Base-by-base conservation (phyloP, 1,284 basidiomycete species). In the Cryptococcus amylolentus region DNA sequence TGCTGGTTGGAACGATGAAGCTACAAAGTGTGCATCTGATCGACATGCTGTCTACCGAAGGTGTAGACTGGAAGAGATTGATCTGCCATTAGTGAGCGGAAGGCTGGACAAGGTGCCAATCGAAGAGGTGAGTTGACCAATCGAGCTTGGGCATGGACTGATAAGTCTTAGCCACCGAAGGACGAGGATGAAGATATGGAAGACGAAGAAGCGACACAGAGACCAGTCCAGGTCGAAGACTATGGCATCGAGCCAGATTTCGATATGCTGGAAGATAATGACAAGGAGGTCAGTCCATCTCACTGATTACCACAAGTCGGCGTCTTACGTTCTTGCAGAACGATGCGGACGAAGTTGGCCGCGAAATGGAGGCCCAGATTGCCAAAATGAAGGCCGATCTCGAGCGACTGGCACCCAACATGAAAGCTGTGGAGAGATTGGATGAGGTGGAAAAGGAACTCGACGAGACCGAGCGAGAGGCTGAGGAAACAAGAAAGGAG, bases 181-280 rank as follows among this genome's bases (percentile, higher is more conserved):
- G 54, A 50, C 44, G 45, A 50, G n/a, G 42, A 53, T 37, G 49
- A 55, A 3, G 58, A 62, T 28, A 93, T 95, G 89, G 90, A 95
- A 61, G 88, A 92, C 62, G 88, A 90, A 51, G 84, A 87, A 48
- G 84, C 80, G 4, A 87, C 87, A 4, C 88, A 92, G 65, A 81
- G 81, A 55, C 85, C 87, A 1, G 86, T 85, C 59, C 77, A 81
- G 44, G 86, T 88, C 0, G 81, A 85, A 12, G 89, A 95, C 71
- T 97, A 88, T 67, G 95, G 91, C 12, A 86, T 99, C 54, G 88
- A 93, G 67, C 87, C 96, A 42, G 86, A 98, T 73, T 98, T 96
- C 70, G 81, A 84, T 4, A 76, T 79, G 2, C 79, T 99, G 6
- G 85, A 87, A 41, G 89, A 95, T 4, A 89, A 91, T 8, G 92